These are phyloP conservation scores for Discostella pseudostelligera DNA, from an alignment of 108 stramenopile species.

Conservation along the genomic window DNA sequence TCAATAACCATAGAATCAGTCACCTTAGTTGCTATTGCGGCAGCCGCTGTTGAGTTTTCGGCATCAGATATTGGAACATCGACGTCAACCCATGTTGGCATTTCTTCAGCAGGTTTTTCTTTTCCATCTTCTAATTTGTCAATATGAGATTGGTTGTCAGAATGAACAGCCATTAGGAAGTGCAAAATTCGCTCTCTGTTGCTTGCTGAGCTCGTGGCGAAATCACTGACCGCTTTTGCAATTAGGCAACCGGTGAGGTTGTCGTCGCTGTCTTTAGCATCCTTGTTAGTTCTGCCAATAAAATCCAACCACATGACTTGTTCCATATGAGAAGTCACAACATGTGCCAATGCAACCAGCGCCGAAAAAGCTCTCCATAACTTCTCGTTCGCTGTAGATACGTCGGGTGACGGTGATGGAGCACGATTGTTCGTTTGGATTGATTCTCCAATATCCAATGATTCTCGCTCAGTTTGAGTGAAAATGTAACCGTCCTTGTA, in stretches of 20 bases:
- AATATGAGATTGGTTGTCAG: conserved; percentile 35
- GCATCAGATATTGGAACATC: conserved; percentile 8
- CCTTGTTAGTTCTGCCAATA: not conserved
- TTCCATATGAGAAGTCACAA: conserved; percentile 44
- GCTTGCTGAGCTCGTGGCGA: conserved; percentile 77
- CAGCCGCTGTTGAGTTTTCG: conserved; percentile 28
- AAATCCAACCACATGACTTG: conserved; percentile 21
- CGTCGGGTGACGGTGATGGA: conserved; percentile 31
- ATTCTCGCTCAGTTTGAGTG: conserved; percentile 44
- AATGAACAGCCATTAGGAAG: conserved; percentile 53
- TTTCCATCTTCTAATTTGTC: conserved; percentile 29
- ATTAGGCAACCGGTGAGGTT: conserved; percentile 35
- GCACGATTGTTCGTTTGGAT: conserved; percentile 10
- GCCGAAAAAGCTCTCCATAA: conserved; percentile 76
- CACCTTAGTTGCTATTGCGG: conserved; percentile 34
- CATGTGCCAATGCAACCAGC: conserved; percentile 55
- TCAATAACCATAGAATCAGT: conserved; percentile 19
- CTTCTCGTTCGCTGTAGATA: conserved; percentile 36
- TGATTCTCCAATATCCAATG: conserved; percentile 35
- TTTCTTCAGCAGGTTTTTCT: conserved; percentile 14
- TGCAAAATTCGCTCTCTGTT: conserved; percentile 74
- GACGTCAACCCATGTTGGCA: not conserved
- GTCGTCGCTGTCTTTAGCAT: not conserved
- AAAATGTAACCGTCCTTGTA: conserved; percentile 43
- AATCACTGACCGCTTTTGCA: conserved; percentile 71